These are phyloP conservation scores for Pleurotus pulmonarius DNA, from an alignment of 768 basidiomycete genomes.

Conservation along the genomic window DNA sequence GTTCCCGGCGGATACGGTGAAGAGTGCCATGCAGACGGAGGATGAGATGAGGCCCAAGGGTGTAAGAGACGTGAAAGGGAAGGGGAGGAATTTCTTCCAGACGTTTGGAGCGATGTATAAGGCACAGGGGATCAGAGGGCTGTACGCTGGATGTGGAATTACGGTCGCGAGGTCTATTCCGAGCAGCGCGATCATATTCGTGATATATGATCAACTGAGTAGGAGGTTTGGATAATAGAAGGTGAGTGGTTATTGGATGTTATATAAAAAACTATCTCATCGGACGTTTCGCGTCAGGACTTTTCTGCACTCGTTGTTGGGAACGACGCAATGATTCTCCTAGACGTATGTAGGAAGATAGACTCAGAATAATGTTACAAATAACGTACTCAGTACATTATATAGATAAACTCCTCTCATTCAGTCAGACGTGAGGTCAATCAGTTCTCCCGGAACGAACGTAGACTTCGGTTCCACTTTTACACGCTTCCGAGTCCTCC, in stretches of 20 bases:
- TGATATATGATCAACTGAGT: constrained; percentile 77
- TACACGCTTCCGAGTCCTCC: no score
- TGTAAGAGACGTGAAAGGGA: not conserved
- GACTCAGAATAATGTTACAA: no score
- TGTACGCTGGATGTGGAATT: constrained; percentile 89
- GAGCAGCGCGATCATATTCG: constrained; percentile 85
- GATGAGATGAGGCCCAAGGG: constrained; percentile 64
- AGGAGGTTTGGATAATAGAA: constrained; percentile 32
- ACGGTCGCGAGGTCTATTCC: constrained; percentile 81
- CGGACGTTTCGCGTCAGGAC: no score
- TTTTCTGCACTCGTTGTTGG: no score
- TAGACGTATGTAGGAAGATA: no score
- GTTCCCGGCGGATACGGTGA: constrained; percentile 90
- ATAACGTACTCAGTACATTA: no score
- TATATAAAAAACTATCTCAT: not conserved
- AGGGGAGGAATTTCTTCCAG: constrained; percentile 45
- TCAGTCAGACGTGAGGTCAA: no score
- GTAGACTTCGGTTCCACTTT: no score
- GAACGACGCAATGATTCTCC: no score
- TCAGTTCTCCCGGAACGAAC: no score
- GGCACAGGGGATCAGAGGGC: constrained; percentile 67
- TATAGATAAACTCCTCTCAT: no score
- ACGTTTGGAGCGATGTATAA: constrained; percentile 69
- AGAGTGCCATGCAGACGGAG: constrained; percentile 88
- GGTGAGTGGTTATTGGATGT: not conserved